phyloP scores from a whole-genome alignment of 2,329 filamentous ascomycete species.

The Curvularia lunata region DNA sequence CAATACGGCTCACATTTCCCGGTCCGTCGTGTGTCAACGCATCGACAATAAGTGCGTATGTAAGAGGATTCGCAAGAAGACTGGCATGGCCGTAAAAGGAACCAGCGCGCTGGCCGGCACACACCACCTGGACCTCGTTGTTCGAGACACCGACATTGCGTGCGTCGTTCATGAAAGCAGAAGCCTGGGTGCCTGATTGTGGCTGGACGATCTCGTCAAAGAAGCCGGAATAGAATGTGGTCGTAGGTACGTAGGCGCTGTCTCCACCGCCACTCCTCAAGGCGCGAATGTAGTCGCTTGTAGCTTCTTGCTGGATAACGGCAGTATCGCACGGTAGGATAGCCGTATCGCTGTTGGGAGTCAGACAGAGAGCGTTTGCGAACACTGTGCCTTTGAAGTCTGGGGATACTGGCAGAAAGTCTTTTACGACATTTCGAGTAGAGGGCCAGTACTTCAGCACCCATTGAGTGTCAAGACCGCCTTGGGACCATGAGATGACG shows the following conservation, averaged over 20 bases:
- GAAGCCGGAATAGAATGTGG: conserved; percentile 58
- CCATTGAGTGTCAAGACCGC: conserved; percentile 63
- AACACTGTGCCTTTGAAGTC: conserved; percentile 60
- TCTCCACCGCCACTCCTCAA: conserved; percentile 56
- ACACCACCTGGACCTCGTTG: conserved; percentile 57
- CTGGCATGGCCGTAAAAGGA: conserved; percentile 59
- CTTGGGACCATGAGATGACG: conserved; percentile 59
- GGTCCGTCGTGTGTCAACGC: conserved; percentile 58
- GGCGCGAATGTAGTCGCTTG: conserved; percentile 52
- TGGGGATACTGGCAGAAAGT: conserved; percentile 60
- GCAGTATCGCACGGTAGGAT: conserved; percentile 44
- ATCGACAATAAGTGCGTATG: conserved; percentile 55
- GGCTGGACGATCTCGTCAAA: conserved; percentile 62
- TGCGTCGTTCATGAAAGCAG: conserved; percentile 54
- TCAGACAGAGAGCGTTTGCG: conserved; percentile 38
- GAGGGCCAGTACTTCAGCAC: conserved; percentile 64
- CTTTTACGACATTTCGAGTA: conserved; percentile 53
- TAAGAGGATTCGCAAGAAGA: conserved; percentile 58
- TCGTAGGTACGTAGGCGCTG: conserved; percentile 62
- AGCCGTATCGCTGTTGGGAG: conserved; percentile 32
- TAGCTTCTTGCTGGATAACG: conserved; percentile 57
- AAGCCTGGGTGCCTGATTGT: conserved; percentile 55
- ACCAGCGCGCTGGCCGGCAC: conserved; percentile 51
- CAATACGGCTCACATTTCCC: conserved; percentile 49
- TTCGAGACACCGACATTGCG: conserved; percentile 58